phyloP scores from a whole-genome alignment of 257 asterid species.

The Knoxia roxburghii region DNA sequence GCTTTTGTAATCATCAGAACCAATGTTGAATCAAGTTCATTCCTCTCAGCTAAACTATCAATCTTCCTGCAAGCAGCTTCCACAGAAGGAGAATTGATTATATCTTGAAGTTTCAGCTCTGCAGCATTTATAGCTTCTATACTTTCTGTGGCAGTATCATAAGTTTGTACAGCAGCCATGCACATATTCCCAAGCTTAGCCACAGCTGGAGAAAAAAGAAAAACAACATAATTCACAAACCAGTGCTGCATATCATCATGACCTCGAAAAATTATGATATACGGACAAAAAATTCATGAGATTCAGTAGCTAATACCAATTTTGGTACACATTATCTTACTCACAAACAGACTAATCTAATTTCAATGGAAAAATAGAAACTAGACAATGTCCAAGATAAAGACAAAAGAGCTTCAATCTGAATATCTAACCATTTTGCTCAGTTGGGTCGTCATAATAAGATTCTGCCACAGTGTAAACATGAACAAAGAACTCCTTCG shows the following conservation, averaged over 20 bases:
- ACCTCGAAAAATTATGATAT: too few species aligned
- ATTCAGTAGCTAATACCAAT: conserved; percentile 11
- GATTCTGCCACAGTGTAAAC: conserved; percentile 77
- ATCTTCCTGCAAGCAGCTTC: conserved; percentile 89
- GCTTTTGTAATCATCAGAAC: conserved; percentile 88
- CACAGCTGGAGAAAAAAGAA: conserved; percentile 38
- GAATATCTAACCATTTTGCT: conserved; percentile 88
- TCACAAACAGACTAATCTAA: not conserved
- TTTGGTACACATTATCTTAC: not conserved
- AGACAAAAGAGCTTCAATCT: not conserved
- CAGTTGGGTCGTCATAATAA: conserved; percentile 59
- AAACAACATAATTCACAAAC: not conserved
- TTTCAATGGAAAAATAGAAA: too few species aligned
- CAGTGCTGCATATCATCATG: too few species aligned
- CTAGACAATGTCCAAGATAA: conserved; percentile 4
- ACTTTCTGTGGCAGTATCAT: conserved; percentile 71
- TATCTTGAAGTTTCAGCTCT: conserved; percentile 82
- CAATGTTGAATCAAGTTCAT: conserved; percentile 81
- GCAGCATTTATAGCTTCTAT: conserved; percentile 70
- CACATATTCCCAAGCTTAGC: conserved; percentile 66
- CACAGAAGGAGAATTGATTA: conserved; percentile 77
- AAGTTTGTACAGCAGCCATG: conserved; percentile 77
- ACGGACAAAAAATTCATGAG: not conserved
- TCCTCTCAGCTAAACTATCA: conserved; percentile 76
- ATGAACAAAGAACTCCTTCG: conserved; percentile 83